These are phyloP conservation scores for Cordyceps cicadae DNA, from an alignment of 2,329 filamentous ascomycete genomes.

Conservation along the genomic window DNA sequence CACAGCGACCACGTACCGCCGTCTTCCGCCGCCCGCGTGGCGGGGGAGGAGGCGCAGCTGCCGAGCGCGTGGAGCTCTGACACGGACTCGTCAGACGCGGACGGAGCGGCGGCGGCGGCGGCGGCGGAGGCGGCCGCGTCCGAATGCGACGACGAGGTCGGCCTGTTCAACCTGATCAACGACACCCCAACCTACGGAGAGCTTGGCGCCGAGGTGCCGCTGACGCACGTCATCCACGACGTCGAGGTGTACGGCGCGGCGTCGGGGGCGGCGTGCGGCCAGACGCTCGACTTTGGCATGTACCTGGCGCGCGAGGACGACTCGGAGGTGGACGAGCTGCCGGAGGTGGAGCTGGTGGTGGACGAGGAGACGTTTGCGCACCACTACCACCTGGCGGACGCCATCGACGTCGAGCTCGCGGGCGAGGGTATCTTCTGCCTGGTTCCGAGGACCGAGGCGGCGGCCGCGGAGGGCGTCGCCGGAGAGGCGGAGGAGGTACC, in stretches of 20 bases:
- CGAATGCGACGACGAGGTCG: constrained; percentile 5
- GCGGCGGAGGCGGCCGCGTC: background rate
- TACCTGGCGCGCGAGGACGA: constrained; percentile 22
- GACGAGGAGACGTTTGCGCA: constrained; percentile 21
- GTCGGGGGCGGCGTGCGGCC: background rate
- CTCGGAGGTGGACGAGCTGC: constrained; percentile 18
- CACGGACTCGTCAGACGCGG: background rate
- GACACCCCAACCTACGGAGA: constrained; percentile 1
- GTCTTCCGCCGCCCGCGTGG: background rate
- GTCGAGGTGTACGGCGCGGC: constrained; percentile 18
- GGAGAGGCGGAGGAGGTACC: background rate
- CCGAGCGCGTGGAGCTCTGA: background rate
- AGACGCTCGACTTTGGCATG: constrained; percentile 23
- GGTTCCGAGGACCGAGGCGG: background rate
- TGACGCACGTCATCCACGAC: constrained; percentile 22
- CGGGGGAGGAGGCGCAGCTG: background rate
- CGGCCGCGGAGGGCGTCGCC: background rate
- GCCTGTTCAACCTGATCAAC: constrained; percentile 16
- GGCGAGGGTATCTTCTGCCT: constrained; percentile 17
- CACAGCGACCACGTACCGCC: background rate
- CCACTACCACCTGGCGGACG: constrained; percentile 16
- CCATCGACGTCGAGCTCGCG: constrained; percentile 22
- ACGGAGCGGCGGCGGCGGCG: background rate
- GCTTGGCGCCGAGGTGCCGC: constrained; percentile 14
- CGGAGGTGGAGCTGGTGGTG: constrained; percentile 23